Conservation (phyloP, 2,329 filamentous ascomycete genomes). For the Pseudocercospora musae region DNA sequence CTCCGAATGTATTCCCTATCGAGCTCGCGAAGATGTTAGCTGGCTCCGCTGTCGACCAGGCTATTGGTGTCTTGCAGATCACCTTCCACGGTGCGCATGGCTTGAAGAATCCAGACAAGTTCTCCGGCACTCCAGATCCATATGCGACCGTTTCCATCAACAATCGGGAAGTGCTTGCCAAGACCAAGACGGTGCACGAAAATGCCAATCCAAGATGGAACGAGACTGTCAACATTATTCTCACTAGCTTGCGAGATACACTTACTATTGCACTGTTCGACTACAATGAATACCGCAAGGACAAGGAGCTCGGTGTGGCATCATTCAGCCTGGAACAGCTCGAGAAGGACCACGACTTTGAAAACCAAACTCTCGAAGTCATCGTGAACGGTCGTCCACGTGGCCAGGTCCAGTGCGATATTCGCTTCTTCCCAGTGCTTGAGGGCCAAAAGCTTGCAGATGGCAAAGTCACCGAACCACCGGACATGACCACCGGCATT, state of each 20-base stretch:
- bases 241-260: conserved; percentile 85
- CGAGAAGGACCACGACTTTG: conserved; percentile 71
- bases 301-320: conserved; percentile 87
- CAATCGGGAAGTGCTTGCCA: conserved; percentile 72
- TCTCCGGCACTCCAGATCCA: conserved; percentile 86
- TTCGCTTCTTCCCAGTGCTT: conserved; percentile 94
- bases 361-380: conserved; percentile 82
- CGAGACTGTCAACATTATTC: conserved; percentile 91
- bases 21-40: conserved; percentile 98
- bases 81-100: conserved; percentile 88
- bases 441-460: conserved; percentile 68
- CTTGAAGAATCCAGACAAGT: conserved; percentile 92
- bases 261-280: conserved; percentile 84
- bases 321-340: conserved; percentile 82
- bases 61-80: conserved; percentile 87
- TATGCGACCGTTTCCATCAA: conserved; percentile 85
- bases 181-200: conserved; percentile 84
- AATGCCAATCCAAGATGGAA: conserved; percentile 89
- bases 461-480: conserved; percentile 74
- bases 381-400: conserved; percentile 79
- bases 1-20: conserved; percentile 94
- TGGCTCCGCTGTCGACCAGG: conserved; percentile 89
- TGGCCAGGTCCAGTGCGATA: conserved; percentile 73
- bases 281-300: conserved; percentile 93
- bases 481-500: conserved; percentile 91